Conservation (phyloP, 768 basidiomycete species). For the Royoungia palumana region DNA sequence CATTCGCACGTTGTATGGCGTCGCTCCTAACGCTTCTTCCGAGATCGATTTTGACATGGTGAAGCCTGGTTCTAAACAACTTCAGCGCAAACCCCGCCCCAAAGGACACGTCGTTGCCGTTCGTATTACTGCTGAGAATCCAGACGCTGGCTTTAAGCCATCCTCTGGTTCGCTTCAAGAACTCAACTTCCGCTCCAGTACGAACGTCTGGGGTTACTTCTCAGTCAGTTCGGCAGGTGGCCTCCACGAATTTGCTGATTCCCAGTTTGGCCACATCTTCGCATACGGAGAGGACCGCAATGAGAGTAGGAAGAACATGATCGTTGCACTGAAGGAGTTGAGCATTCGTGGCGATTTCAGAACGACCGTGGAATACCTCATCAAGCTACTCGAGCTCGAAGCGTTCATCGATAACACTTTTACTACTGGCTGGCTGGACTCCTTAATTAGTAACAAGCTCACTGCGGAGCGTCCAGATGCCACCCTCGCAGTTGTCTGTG, state of each 20-base stretch:
- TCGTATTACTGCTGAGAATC: constrained; percentile 99
- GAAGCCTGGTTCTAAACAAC: constrained; percentile 79
- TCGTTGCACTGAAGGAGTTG: constrained; percentile 95
- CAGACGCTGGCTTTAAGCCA: constrained; percentile 99
- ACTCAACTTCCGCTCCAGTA: constrained; percentile 98
- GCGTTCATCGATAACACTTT: constrained; percentile 97
- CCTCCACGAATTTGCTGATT: constrained; percentile 98
- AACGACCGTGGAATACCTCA: constrained; percentile 98
- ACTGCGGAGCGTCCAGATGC: constrained; percentile 96
- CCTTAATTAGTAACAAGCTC: constrained; percentile 92
- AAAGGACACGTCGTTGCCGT: constrained; percentile 99
- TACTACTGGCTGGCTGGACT: constrained; percentile 98
- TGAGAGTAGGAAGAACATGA: constrained; percentile 98
- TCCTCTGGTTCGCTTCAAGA: constrained; percentile 96
- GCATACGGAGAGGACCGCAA: constrained; percentile 95
- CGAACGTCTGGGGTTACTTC: constrained; percentile 99
- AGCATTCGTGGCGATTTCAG: constrained; percentile 99
- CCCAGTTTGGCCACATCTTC: constrained; percentile 99
- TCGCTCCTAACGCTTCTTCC: constrained; percentile 82
- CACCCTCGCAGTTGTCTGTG: constrained; percentile 91
- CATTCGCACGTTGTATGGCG: constrained; percentile 93
- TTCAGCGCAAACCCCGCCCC: constrained; percentile 92
- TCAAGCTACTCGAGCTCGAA: constrained; percentile 93
- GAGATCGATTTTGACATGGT: constrained; percentile 97
- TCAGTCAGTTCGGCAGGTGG: constrained; percentile 94